Evolutionary conservation across 805 yeast species (phyloP), one percentile per base, ranked within the genome.

Genomic region (Candida boidinii): DNA sequence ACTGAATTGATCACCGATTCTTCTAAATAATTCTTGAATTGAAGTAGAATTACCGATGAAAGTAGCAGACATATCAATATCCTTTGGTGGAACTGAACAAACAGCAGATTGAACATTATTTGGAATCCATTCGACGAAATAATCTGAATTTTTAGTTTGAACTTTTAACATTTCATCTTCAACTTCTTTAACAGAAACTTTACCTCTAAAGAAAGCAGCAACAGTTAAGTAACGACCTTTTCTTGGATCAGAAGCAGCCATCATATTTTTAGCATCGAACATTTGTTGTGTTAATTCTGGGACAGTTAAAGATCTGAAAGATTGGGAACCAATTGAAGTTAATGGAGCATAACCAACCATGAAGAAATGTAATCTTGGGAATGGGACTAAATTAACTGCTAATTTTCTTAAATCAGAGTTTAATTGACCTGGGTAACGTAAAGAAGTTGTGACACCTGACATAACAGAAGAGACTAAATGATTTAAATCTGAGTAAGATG

Each of bases 71-170:
- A 83, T 84, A 53, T 82, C 88, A 48, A 80, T 68, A 50, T 71
- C 90, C 58, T 71, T 74, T 48, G 95, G 95, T 24, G 96, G 83
- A 39, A 85, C 92, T 16, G 88, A 76, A 63, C 96, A 87, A 36
- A 87, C 85, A 30, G 96, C 87, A 23, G 95, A 81, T 67, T 87
- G 95, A 44, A 87, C 94, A 54, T 87, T 87, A 61, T 84, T 84
- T 49, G 96, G 95, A 62, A 87, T 87, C 95, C 95, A 87, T 60
- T 86, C 95, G 34, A 87, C 96, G 51, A 87, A 87, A 58, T 81
- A 78, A 38, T 79, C 75, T 17, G 86, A 69, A 62, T 85, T 81
- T 62, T 81, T 79, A 41, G 79, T 74, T 64, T 85, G 92, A 41
- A 83, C 83, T 56, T 76, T 76, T 58, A 67, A 74, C 87, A 86